Evolutionary conservation across 2,329 filamentous ascomycete genomes (phyloP), one percentile per base, ranked within the genome.

Genomic region (Exophiala aquamarina): DNA sequence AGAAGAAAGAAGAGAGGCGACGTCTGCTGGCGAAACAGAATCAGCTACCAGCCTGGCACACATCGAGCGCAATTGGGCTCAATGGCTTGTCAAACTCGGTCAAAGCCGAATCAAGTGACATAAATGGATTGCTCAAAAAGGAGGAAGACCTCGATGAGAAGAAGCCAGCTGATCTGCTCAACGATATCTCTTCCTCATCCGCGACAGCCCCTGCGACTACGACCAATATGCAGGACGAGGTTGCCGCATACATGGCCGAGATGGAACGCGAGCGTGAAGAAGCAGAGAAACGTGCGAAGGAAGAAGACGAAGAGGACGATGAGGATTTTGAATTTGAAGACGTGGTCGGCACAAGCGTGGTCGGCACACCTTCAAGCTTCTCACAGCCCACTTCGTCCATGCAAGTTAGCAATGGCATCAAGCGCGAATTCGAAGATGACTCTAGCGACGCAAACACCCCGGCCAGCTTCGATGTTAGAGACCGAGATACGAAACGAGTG

Each of bases 21-120:
- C 75, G 74, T 54, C 69, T 71, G 2, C 59, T 76, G 34, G 73
- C 74, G 50, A 73, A 74, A 49, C 73, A 77, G 56, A 78, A 78
- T 40, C 70, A 70, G 4, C 63, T 78, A 8, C 75, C 75, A 1
- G 70, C 74, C 13, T 78, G 75, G 75, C 72, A 77, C 54, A 77
- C 73, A 6, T 46, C 44, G 38, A 58, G 58, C 44, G 53, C 52
- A 14, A 54, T 55, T 41, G 50, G 49, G 13, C 36, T 43, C 14
- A 47, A 43, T 28, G 45, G 41, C 17, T 21, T 38, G 26, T n/a
- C 28, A 8, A 32, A 37, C 13, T 42, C 18, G 13, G 37, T 53
- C 19, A 57, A 57, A 18, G 14, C 21, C 3, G 49, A 52, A 41
- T n/a, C 19, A 23, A 32, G 32, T 6, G 33, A 28, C 19, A 15